These are phyloP conservation scores for Hypoxylon lienhwacheense DNA, from an alignment of 495 filamentous ascomycete species.

Conservation along the genomic window DNA sequence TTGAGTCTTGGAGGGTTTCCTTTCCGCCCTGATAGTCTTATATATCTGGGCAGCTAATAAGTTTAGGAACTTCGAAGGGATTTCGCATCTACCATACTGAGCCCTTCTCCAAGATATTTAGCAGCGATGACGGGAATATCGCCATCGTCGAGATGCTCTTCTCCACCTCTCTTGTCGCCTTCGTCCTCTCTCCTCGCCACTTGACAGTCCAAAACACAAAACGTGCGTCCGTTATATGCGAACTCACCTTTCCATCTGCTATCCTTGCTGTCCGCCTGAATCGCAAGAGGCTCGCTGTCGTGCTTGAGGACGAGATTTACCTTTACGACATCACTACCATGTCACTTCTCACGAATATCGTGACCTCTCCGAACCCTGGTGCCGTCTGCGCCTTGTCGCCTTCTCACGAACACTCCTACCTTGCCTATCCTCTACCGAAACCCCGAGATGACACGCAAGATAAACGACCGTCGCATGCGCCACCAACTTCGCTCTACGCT, in stretches of 20 bases:
- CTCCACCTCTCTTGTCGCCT: conserved; percentile 94
- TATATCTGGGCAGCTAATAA: conserved; percentile 11
- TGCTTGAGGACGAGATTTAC: conserved; percentile 94
- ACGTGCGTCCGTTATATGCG: conserved; percentile 95
- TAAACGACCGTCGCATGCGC: conserved; percentile 78
- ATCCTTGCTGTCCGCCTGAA: conserved; percentile 92
- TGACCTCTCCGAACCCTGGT: conserved; percentile 88
- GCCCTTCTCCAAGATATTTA: conserved; percentile 89
- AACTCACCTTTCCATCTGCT: conserved; percentile 93
- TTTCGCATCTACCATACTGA: conserved; percentile 97
- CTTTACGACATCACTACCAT: conserved; percentile 98
- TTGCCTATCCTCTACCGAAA: conserved; percentile 93
- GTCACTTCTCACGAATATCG: conserved; percentile 85
- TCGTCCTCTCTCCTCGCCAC: conserved; percentile 85
- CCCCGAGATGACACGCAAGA: conserved; percentile 57
- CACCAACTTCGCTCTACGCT: conserved; percentile 71
- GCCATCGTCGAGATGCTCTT: conserved; percentile 98
- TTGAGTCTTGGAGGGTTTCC: neutral
- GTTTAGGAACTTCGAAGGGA: conserved; percentile 78
- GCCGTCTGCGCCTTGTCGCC: conserved; percentile 91
- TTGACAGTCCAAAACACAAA: conserved; percentile 97
- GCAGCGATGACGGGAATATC: conserved; percentile 89
- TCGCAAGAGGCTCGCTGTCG: conserved; percentile 87
- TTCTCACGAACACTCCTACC: conserved; percentile 91
- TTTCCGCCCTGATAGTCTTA: neutral